These are phyloP conservation scores for Starmerella etchellsii DNA, from an alignment of 805 yeast species.

Conservation along the genomic window DNA sequence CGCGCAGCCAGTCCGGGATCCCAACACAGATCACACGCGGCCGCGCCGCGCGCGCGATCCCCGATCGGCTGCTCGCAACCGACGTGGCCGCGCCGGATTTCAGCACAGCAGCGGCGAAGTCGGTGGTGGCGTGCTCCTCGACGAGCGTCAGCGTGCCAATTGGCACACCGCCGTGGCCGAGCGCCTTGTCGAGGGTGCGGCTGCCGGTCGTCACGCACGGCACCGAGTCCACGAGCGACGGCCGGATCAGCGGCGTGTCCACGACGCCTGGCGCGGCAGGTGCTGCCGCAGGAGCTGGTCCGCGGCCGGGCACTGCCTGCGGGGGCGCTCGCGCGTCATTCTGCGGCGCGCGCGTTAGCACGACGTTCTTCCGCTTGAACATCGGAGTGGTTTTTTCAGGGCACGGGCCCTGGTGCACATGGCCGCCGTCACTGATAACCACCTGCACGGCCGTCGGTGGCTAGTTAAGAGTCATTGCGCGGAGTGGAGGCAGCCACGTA, in stretches of 20 bases:
- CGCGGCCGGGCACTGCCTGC: no score
- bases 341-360: conserved; percentile 1
- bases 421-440: no score
- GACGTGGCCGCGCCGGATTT: conserved; percentile 71
- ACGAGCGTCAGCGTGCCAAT: conserved; percentile 55
- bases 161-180: conserved; percentile 79
- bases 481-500: no score
- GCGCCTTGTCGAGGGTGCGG: conserved; percentile 54
- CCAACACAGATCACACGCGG: conserved; percentile 18
- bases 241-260: conserved; percentile 34
- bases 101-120: conserved; percentile 58
- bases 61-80: conserved; percentile 42
- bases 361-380: conserved; percentile 12
- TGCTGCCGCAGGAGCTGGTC: no score
- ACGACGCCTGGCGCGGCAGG: neutral
- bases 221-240: conserved; percentile 64
- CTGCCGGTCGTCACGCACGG: conserved; percentile 74
- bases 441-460: no score
- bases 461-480: no score
- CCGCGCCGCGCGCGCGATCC: neutral
- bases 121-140: conserved; percentile 82
- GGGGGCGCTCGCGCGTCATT: neutral
- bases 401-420: neutral
- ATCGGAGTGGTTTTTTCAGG: neutral
- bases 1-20: conserved; percentile 18